Evolutionary conservation across 2,329 filamentous ascomycete genomes (phyloP).

Genomic region (Emergomyces africanus): DNA sequence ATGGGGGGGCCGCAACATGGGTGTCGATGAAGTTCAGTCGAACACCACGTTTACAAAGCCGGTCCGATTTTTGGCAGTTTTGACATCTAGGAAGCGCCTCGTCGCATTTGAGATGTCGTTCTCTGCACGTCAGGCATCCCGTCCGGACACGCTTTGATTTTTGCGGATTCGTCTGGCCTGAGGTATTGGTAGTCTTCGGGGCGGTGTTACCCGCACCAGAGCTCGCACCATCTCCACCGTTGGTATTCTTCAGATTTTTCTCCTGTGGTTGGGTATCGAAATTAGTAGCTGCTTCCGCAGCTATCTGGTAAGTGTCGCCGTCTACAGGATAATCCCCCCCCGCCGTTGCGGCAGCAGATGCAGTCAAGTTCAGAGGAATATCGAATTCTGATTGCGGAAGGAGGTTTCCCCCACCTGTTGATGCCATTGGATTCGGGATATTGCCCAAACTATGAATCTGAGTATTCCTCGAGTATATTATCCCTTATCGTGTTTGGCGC

Average conservation of each 20-base stretch:
- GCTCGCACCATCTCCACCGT: background rate
- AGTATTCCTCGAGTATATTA: background rate
- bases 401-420: slow-evolving; percentile 11
- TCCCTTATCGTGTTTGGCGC: slow-evolving; percentile 6
- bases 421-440: slow-evolving; percentile 13
- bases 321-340: slow-evolving; percentile 6
- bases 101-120: slow-evolving; percentile 84
- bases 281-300: slow-evolving; percentile 2
- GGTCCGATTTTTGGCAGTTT: slow-evolving; percentile 80
- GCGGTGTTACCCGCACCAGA: background rate
- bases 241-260: slow-evolving; percentile 1
- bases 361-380: slow-evolving; percentile 9
- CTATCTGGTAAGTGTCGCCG: slow-evolving; percentile 7
- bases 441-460: background rate
- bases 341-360: slow-evolving; percentile 6
- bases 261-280: slow-evolving; percentile 5
- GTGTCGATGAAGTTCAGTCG: slow-evolving; percentile 87
- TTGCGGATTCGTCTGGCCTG: slow-evolving; percentile 9
- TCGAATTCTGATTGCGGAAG: slow-evolving; percentile 14
- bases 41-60: slow-evolving; percentile 73
- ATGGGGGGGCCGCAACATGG: slow-evolving; percentile 55
- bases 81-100: slow-evolving; percentile 54
- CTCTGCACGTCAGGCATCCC: slow-evolving; percentile 79
- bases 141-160: slow-evolving; percentile 83
- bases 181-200: background rate